These are phyloP conservation scores for Talaromyces sp. DNA, from an alignment of 2,329 filamentous ascomycete species.

Conservation along the genomic window DNA sequence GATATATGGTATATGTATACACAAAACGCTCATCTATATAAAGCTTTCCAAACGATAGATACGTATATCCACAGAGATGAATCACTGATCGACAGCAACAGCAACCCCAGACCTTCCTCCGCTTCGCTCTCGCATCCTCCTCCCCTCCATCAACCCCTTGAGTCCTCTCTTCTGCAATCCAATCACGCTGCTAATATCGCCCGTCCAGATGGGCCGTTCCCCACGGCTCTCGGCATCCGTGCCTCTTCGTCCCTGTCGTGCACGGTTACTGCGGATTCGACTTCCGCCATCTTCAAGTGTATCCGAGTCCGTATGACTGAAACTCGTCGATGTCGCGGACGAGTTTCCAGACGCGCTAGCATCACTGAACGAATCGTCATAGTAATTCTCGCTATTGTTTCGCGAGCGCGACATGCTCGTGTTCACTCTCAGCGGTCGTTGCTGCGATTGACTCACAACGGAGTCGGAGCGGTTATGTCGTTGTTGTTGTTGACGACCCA, in stretches of 20 bases:
- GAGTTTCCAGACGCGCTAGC: conserved; percentile 38
- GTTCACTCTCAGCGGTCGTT: conserved; percentile 42
- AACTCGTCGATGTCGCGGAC: conserved; percentile 39
- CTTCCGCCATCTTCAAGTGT: conserved; percentile 25
- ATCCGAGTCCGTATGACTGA: conserved; percentile 40
- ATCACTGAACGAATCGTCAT: conserved; percentile 42
- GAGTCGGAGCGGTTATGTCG: conserved; percentile 17
- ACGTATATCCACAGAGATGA: not conserved
- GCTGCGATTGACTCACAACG: conserved; percentile 32
- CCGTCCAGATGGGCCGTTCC: conserved; percentile 69
- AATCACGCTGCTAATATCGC: conserved; percentile 78
- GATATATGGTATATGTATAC: conserved; percentile 9
- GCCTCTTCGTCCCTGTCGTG: conserved; percentile 36
- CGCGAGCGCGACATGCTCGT: conserved; percentile 35
- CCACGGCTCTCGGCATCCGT: conserved; percentile 30
- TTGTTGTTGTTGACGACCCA: conserved; percentile 26
- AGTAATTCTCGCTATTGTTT: conserved; percentile 25
- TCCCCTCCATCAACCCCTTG: conserved; percentile 89
- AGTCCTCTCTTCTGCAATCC: conserved; percentile 92
- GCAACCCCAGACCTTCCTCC: conserved; percentile 17
- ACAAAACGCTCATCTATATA: conserved; percentile 4
- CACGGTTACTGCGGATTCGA: conserved; percentile 31
- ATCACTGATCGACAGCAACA: conserved; percentile 11
- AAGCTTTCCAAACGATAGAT: not conserved
- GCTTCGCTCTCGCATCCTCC: conserved; percentile 74